Percentiles rank a stretch among this genome's conserved stretches.
phyloP scores from a whole-genome alignment of 768 basidiomycete genomes.

The Boletellus ananiceps region DNA sequence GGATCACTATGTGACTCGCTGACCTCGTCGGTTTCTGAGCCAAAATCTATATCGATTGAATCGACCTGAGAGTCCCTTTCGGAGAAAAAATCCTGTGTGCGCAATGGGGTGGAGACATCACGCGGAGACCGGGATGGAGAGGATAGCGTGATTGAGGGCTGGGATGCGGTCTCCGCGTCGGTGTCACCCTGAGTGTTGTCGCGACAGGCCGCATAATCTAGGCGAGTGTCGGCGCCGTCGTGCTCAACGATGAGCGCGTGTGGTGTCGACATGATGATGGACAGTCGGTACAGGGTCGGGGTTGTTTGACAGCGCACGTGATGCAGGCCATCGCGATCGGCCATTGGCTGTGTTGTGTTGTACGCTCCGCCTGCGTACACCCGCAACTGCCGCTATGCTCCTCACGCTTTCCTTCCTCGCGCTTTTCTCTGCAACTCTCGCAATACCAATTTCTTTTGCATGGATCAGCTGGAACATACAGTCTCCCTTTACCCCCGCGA shows the following conservation, averaged over 20 bases:
- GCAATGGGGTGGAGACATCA: conserved; percentile 21
- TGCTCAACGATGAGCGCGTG: conserved; percentile 2
- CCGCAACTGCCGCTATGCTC: conserved; percentile 12
- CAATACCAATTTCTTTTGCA: conserved; percentile 12
- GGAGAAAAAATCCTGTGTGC: conserved; percentile 28
- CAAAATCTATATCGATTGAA: conserved; percentile 51
- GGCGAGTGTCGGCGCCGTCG: conserved; percentile 1
- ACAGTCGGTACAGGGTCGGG: background rate
- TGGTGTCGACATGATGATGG: conserved; percentile 10
- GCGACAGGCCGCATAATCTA: conserved; percentile 6
- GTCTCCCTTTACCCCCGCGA: conserved; percentile 1
- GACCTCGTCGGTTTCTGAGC: conserved; percentile 50
- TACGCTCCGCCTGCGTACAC: background rate
- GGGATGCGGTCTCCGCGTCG: conserved; percentile 75
- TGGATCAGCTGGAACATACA: conserved; percentile 10
- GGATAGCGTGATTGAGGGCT: conserved; percentile 70
- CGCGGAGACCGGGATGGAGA: conserved; percentile 56
- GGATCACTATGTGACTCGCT: conserved; percentile 43
- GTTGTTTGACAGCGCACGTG: conserved; percentile 15
- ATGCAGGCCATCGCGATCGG: background rate
- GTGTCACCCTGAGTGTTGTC: conserved; percentile 42
- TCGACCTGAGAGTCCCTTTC: conserved; percentile 43
- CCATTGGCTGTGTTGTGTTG: background rate
- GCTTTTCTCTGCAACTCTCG: conserved; percentile 11
- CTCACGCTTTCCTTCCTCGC: conserved; percentile 7